Conservation (phyloP, 2,329 filamentous ascomycete species). For the Stemphylium vesicarium region DNA sequence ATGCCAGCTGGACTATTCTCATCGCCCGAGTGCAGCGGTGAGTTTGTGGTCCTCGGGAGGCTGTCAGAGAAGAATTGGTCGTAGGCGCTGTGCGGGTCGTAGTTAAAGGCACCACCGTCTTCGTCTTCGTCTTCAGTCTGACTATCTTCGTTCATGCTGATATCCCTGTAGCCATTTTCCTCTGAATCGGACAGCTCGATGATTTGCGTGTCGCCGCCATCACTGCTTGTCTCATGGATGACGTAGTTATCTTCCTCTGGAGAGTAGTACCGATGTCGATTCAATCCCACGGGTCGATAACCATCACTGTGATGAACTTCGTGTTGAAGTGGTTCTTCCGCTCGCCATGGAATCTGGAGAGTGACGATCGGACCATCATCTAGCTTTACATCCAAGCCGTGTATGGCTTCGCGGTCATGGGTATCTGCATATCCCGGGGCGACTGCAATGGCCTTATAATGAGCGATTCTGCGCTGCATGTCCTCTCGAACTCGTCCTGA, state of each 20-base stretch:
- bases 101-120: background rate
- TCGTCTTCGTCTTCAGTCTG: background rate
- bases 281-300: background rate
- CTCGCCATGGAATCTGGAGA: background rate
- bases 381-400: background rate
- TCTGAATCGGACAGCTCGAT: background rate
- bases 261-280: too few relatives aligned
- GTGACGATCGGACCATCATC: background rate
- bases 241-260: background rate
- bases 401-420: background rate
- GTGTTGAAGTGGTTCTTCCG: background rate
- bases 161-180: background rate
- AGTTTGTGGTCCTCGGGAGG: background rate
- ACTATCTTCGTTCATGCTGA: background rate
- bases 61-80: background rate
- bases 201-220: background rate
- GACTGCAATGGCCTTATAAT: background rate
- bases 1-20: background rate
- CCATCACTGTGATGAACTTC: too few relatives aligned
- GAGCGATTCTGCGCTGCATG: constrained; percentile 12
- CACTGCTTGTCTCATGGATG: background rate
- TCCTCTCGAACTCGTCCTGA: constrained; percentile 4
- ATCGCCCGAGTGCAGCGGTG: background rate
- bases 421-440: background rate
- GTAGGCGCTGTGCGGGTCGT: background rate